Percentiles rank a stretch among this genome's conserved stretches.
phyloP scores from a whole-genome alignment of 169 alveolate genomes.

The Plasmodium knowlesi region DNA sequence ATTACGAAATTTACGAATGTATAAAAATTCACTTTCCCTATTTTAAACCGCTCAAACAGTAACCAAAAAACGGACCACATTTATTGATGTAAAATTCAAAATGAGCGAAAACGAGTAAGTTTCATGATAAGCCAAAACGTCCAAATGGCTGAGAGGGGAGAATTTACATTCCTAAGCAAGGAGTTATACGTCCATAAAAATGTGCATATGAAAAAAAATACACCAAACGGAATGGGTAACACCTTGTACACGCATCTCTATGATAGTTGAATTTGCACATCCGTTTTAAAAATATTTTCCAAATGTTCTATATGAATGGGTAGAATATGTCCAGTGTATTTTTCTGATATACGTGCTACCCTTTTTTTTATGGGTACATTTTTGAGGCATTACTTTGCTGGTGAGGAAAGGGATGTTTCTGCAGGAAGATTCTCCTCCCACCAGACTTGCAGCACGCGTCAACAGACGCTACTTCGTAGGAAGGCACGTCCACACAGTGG shows the following conservation, averaged over 20 bases:
- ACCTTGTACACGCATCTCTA: background rate
- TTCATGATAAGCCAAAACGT: background rate
- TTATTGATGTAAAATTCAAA: conserved; percentile 46
- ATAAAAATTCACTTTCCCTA: conserved; percentile 3
- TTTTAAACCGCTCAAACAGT: background rate
- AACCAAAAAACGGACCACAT: background rate
- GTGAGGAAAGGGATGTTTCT: background rate
- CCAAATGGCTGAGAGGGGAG: background rate
- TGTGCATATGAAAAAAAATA: background rate
- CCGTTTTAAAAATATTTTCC: background rate
- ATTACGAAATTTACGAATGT: conserved; percentile 10
- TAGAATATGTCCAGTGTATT: background rate
- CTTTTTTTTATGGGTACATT: background rate
- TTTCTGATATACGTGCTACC: background rate
- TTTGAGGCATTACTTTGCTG: conserved; percentile 1
- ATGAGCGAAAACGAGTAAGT: conserved; percentile 76
- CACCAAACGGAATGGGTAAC: background rate
- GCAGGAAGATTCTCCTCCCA: background rate
- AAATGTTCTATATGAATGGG: background rate
- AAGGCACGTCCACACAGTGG: background rate
- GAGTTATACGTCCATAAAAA: background rate
- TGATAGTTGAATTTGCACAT: background rate
- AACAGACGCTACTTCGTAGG: too few species aligned
- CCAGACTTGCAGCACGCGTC: background rate
- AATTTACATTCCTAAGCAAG: background rate